A percentile compares a stretch with the other conserved stretches of the same genome.
Conservation (phyloP, 768 basidiomycete genomes). For the Termitomyces sp. region DNA sequence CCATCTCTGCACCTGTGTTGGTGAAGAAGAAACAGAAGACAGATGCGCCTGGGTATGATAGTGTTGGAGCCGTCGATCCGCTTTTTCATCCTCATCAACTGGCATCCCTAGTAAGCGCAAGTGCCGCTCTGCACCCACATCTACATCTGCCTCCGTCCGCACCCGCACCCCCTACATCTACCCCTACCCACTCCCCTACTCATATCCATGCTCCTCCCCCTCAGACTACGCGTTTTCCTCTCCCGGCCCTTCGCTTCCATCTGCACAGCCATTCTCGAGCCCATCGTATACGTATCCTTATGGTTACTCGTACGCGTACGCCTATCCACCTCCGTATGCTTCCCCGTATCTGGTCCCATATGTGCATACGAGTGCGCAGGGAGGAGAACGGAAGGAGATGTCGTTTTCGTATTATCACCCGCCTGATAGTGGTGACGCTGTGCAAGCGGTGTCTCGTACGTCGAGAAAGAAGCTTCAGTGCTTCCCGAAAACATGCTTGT, state of each 20-base stretch:
- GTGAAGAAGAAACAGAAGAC: neutral
- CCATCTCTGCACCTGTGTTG: neutral
- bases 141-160: neutral
- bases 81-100: neutral
- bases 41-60: neutral
- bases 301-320: neutral
- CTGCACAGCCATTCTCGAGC: too few relatives aligned
- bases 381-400: neutral
- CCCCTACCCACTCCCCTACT: neutral
- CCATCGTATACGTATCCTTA: neutral
- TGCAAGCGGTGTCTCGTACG: conserved; percentile 45
- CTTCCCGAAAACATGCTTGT: too few relatives aligned
- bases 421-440: conserved; percentile 12
- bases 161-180: neutral
- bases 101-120: neutral
- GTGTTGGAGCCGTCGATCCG: neutral
- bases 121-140: neutral
- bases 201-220: neutral
- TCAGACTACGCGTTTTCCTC: neutral
- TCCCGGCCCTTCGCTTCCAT: neutral
- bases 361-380: neutral
- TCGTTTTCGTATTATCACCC: neutral
- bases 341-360: neutral
- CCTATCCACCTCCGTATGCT: neutral
- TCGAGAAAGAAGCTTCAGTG: too few relatives aligned